These are phyloP conservation scores for Onygenales sp. DNA, from an alignment of 2,329 filamentous ascomycete genomes.

Conservation along the genomic window DNA sequence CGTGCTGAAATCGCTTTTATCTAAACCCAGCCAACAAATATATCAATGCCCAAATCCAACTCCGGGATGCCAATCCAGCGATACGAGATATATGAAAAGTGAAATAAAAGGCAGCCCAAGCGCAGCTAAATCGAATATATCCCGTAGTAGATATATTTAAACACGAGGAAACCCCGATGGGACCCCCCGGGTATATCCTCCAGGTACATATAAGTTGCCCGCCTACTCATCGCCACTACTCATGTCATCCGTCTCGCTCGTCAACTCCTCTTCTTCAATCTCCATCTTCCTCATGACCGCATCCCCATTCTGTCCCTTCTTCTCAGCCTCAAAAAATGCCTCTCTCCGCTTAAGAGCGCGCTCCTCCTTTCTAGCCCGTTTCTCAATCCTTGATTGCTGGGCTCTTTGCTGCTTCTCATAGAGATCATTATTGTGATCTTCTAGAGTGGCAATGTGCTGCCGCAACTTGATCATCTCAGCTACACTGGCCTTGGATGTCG, in stretches of 20 bases:
- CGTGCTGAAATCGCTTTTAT: too few species aligned
- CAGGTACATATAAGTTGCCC: background rate
- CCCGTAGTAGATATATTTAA: background rate
- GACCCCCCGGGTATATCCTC: too few species aligned
- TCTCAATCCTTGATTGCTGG: slow-evolving; percentile 22
- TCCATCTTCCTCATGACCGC: slow-evolving; percentile 30
- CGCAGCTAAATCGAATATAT: background rate
- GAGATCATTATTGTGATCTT: slow-evolving; percentile 30
- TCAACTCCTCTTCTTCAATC: slow-evolving; percentile 22
- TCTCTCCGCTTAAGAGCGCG: slow-evolving; percentile 31
- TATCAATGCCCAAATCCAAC: too few species aligned
- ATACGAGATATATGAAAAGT: too few species aligned
- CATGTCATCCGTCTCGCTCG: slow-evolving; percentile 27
- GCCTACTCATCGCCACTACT: slow-evolving; percentile 20
- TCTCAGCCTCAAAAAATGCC: slow-evolving; percentile 37
- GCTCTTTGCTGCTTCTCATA: slow-evolving; percentile 29
- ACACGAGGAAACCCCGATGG: background rate
- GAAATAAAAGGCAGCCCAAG: too few species aligned
- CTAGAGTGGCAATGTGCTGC: slow-evolving; percentile 23
- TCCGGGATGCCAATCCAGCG: too few species aligned
- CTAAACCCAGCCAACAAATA: too few species aligned
- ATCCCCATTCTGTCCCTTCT: slow-evolving; percentile 33
- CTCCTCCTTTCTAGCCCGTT: slow-evolving; percentile 30
- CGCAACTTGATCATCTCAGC: slow-evolving; percentile 29
- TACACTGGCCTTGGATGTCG: slow-evolving; percentile 24